Evolutionary conservation across 2,329 filamentous ascomycete genomes (phyloP).

Genomic region (Monascus ruber): DNA sequence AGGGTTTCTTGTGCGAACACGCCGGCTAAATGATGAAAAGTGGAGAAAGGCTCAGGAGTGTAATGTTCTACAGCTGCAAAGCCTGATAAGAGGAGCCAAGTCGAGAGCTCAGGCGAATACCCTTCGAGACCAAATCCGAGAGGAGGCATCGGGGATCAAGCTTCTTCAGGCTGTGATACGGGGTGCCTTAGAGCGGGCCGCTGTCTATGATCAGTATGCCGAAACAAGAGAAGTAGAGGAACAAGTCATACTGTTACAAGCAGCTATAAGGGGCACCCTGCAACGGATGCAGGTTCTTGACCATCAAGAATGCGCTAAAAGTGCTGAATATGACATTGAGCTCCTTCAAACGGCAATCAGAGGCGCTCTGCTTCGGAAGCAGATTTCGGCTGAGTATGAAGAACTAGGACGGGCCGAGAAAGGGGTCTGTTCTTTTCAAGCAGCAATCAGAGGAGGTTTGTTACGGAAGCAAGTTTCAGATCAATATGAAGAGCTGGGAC

Average conservation of each 20-base stretch:
- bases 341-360: conserved; percentile 47
- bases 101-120: conserved; percentile 32
- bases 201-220: conserved; percentile 43
- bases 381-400: conserved; percentile 10
- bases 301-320: conserved; percentile 12
- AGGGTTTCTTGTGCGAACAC: conserved; percentile 61
- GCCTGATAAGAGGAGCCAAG: conserved; percentile 53
- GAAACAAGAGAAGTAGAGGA: conserved; percentile 53
- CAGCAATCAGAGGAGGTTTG: conserved; percentile 54
- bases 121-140: conserved; percentile 27
- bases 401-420: conserved; percentile 5
- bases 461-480: conserved; percentile 37
- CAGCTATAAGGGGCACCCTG: conserved; percentile 48
- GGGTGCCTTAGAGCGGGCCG: conserved; percentile 33
- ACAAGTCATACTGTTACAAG: conserved; percentile 45
- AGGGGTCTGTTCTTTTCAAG: conserved; percentile 41
- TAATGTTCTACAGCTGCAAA: conserved; percentile 70
- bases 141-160: conserved; percentile 34
- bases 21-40: conserved; percentile 50
- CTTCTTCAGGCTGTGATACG: conserved; percentile 46
- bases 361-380: conserved; percentile 35
- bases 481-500: conserved; percentile 32
- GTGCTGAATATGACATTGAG: conserved; percentile 31
- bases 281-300: conserved; percentile 5
- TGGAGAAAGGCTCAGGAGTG: conserved; percentile 64